Percentiles rank a stretch among this genome's conserved stretches.
phyloP scores from a whole-genome alignment of 2,329 filamentous ascomycete species.

The Cordyceps farinosa region DNA sequence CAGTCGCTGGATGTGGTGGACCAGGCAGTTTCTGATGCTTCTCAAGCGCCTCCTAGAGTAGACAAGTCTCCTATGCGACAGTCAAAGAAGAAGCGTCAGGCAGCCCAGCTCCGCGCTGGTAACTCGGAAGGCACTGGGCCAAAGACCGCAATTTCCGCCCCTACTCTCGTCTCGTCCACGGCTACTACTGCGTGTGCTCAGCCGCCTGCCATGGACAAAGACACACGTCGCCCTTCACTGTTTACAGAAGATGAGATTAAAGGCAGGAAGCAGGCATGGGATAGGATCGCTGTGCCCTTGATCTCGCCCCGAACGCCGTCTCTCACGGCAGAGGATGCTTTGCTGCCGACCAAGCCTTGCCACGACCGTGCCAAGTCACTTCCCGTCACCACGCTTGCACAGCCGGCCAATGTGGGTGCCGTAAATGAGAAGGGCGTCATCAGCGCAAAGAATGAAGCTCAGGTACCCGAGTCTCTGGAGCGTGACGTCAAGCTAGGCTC shows the following conservation, averaged over 20 bases:
- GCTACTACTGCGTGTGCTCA: neutral
- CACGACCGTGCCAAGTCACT: conserved; percentile 13
- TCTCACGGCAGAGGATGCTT: neutral
- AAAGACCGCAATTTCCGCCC: neutral
- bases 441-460: neutral
- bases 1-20: neutral
- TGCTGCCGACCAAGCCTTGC: neutral
- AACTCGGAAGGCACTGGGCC: neutral
- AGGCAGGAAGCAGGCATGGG: conserved; percentile 31
- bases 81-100: neutral
- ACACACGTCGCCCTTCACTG: conserved; percentile 17
- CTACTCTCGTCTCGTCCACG: neutral
- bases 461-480: neutral
- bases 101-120: neutral
- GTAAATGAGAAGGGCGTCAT: neutral
- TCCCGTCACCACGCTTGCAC: neutral
- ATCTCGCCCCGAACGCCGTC: conserved; percentile 22
- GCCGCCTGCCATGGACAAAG: neutral
- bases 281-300: conserved; percentile 34
- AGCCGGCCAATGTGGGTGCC: neutral
- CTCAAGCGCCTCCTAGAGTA: neutral
- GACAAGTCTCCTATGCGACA: neutral
- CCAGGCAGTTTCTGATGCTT: neutral
- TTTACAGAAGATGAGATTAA: conserved; percentile 33
- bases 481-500: neutral